phyloP scores from a whole-genome alignment of 495 filamentous ascomycete species.

The Aeminium ludgeri region DNA sequence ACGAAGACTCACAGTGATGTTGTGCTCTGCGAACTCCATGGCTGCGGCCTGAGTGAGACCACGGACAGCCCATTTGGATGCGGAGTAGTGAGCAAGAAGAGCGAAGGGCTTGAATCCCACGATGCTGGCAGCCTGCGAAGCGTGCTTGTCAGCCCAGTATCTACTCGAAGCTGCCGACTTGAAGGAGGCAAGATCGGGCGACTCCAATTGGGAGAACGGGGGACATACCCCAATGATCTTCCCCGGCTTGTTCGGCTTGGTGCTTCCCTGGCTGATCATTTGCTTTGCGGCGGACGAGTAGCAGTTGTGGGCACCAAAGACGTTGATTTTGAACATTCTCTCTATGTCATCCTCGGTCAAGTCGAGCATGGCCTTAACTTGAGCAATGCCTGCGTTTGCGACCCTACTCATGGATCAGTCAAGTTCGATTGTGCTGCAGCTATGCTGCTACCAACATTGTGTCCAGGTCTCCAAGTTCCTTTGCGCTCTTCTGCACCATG shows the following conservation, averaged over 20 bases:
- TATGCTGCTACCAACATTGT: constrained; percentile 25
- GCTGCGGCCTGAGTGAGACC: constrained; percentile 42
- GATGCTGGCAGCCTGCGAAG: constrained; percentile 23
- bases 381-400: constrained; percentile 44
- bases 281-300: constrained; percentile 36
- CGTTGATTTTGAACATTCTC: constrained; percentile 37
- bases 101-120: constrained; percentile 38
- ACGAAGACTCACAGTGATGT: constrained; percentile 30
- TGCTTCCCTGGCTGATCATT: constrained; percentile 31
- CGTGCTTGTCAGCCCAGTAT: no score
- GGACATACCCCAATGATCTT: constrained; percentile 32
- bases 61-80: constrained; percentile 43
- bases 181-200: no score
- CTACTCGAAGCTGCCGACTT: no score
- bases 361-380: constrained; percentile 36
- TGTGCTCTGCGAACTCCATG: constrained; percentile 36
- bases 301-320: constrained; percentile 42
- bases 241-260: constrained; percentile 16
- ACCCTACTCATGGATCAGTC: constrained; percentile 21
- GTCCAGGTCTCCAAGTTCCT: constrained; percentile 34
- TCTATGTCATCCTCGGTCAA: constrained; percentile 33
- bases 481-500: constrained; percentile 32
- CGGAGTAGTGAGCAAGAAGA: constrained; percentile 37
- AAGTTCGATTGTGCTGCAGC: not conserved
- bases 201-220: no score